Evolutionary conservation across 148 eudicot genomes (phyloP).

Genomic region (Amaranthus palmeri): DNA sequence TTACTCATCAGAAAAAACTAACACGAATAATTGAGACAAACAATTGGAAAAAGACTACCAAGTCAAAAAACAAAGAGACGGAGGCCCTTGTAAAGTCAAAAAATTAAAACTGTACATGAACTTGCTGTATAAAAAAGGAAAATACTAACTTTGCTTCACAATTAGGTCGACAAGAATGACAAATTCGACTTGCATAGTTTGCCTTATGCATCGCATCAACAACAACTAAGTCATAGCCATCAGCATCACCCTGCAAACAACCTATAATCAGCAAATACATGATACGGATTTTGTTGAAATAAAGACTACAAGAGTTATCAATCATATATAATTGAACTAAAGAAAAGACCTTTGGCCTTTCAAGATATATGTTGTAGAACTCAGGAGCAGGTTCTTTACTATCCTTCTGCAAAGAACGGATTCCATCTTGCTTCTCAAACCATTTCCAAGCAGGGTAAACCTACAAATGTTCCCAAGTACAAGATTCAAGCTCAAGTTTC

Average conservation of each 20-base stretch:
- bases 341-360: slow-evolving; percentile 82
- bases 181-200: slow-evolving; percentile 95
- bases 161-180: slow-evolving; percentile 96
- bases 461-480: slow-evolving; percentile 31
- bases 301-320: background rate
- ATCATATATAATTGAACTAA: background rate
- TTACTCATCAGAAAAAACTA: too few relatives aligned
- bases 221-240: slow-evolving; percentile 94
- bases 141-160: slow-evolving; percentile 94
- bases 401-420: slow-evolving; percentile 83
- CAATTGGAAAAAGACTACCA: background rate
- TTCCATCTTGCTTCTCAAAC: slow-evolving; percentile 99
- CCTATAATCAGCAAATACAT: slow-evolving; percentile 1
- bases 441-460: slow-evolving; percentile 99
- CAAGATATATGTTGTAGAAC: slow-evolving; percentile 90
- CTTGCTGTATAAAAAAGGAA: background rate
- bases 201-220: slow-evolving; percentile 99
- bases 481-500: background rate
- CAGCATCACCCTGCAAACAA: slow-evolving; percentile 87
- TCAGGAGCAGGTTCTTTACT: slow-evolving; percentile 92
- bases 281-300: background rate
- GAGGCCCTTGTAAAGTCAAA: background rate
- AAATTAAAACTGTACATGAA: background rate
- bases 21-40: too few relatives aligned
- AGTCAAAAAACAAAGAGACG: background rate